Evolutionary conservation across 306 rosid species (phyloP).

Genomic region (Gastrolobium villosum): DNA sequence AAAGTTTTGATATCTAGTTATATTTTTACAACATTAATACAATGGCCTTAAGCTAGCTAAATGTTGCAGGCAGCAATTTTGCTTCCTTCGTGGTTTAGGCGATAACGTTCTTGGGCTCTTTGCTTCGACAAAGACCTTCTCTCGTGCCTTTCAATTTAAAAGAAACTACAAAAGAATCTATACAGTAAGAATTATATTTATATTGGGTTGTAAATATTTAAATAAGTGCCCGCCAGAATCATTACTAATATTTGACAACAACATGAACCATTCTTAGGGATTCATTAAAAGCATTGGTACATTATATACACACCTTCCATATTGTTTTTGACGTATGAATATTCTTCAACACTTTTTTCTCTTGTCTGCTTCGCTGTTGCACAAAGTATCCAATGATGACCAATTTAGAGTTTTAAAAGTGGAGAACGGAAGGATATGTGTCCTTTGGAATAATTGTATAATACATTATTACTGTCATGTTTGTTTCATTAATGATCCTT

Average conservation of each 20-base stretch:
- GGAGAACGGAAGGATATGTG: not conserved
- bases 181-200: not conserved
- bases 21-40: too few species aligned
- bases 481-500: too few species aligned
- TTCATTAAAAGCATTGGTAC: conserved; percentile 3
- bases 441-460: too few species aligned
- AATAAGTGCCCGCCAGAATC: not conserved
- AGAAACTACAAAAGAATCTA: not conserved
- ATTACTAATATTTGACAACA: conserved; percentile 36
- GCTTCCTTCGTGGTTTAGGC: too few species aligned
- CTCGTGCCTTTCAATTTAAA: not conserved
- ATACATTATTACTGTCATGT: too few species aligned
- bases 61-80: too few species aligned
- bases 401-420: conserved; percentile 5
- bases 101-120: too few species aligned
- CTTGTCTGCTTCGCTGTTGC: not conserved
- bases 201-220: not conserved
- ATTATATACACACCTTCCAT: conserved; percentile 23
- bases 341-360: not conserved
- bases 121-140: too few species aligned
- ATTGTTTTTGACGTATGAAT: conserved; percentile 35
- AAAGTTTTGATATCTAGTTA: too few species aligned
- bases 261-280: conserved; percentile 25
- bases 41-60: too few species aligned
- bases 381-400: not conserved